Percentiles rank a stretch among this genome's conserved stretches.
These are phyloP conservation scores for Chaetomium sp. DNA, from an alignment of 2,329 filamentous ascomycete genomes.

Conservation along the genomic window DNA sequence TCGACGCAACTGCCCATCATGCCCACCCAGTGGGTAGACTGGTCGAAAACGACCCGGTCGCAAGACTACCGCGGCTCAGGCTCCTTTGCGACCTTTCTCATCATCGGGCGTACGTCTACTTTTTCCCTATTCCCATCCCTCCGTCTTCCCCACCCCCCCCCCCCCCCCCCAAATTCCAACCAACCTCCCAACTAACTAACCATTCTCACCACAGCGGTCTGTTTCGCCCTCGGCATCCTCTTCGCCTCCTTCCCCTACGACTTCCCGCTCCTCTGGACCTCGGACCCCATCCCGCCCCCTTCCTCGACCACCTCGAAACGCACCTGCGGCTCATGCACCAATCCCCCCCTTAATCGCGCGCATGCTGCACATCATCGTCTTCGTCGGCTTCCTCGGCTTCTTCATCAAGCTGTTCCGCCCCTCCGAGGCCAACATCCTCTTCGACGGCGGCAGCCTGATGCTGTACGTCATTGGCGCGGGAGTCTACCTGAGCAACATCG, in stretches of 20 bases:
- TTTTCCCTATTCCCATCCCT: slow-evolving; percentile 26
- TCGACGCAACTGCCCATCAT: slow-evolving; percentile 17
- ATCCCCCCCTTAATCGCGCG: slow-evolving; percentile 90
- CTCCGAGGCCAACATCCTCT: slow-evolving; percentile 91
- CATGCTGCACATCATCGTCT: slow-evolving; percentile 91
- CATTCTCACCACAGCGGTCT: slow-evolving; percentile 63
- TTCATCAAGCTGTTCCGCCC: slow-evolving; percentile 94
- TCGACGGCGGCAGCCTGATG: slow-evolving; percentile 80
- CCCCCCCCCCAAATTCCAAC: slow-evolving; percentile 15
- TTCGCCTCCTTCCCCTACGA: slow-evolving; percentile 97
- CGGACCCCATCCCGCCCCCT: slow-evolving; percentile 64
- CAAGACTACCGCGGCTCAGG: slow-evolving; percentile 60
- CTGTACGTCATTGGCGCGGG: slow-evolving; percentile 85
- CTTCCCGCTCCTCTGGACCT: slow-evolving; percentile 83
- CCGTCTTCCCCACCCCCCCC: slow-evolving; percentile 25
- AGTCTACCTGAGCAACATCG: slow-evolving; percentile 94
- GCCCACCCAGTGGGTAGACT: slow-evolving; percentile 33
- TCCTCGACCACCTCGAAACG: slow-evolving; percentile 82
- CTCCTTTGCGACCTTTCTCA: slow-evolving; percentile 95
- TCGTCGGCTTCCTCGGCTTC: slow-evolving; percentile 83
- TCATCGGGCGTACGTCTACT: slow-evolving; percentile 77
- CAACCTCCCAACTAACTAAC: slow-evolving; percentile 6
- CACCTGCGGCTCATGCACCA: slow-evolving; percentile 91
- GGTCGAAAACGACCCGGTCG: slow-evolving; percentile 57
- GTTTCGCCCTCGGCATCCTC: slow-evolving; percentile 97